Percentiles rank a stretch among this genome's conserved stretches.
These are phyloP conservation scores for Cadophora malorum DNA, from an alignment of 2,329 filamentous ascomycete species.

Conservation along the genomic window DNA sequence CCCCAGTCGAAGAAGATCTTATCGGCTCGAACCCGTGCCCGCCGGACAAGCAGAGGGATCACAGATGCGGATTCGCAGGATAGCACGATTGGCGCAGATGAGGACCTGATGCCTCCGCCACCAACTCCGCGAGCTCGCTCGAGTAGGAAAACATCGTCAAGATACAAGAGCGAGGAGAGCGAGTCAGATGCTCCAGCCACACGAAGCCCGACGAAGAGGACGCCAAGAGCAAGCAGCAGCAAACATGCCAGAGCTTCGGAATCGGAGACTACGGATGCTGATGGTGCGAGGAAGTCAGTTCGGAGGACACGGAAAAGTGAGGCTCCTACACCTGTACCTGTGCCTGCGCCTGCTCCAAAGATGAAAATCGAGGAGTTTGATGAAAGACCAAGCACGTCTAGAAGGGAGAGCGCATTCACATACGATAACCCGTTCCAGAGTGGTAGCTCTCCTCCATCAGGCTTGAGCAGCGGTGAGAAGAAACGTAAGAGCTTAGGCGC, in stretches of 20 bases:
- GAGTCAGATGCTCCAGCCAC: slow-evolving; percentile 53
- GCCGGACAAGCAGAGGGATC: slow-evolving; percentile 88
- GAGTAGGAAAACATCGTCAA: slow-evolving; percentile 59
- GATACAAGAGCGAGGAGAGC: slow-evolving; percentile 57
- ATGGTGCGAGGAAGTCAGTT: slow-evolving; percentile 51
- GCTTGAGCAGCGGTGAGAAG: slow-evolving; percentile 54
- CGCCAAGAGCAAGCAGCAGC: slow-evolving; percentile 56
- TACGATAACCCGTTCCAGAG: slow-evolving; percentile 94
- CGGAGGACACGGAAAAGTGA: slow-evolving; percentile 59
- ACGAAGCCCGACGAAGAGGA: slow-evolving; percentile 59
- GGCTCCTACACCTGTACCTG: slow-evolving; percentile 44
- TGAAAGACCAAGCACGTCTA: slow-evolving; percentile 41
- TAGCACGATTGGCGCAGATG: slow-evolving; percentile 58
- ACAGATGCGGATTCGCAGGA: slow-evolving; percentile 71
- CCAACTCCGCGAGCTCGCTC: slow-evolving; percentile 60
- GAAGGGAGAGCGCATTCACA: slow-evolving; percentile 73
- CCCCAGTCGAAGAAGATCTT: slow-evolving; percentile 81
- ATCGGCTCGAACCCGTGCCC: slow-evolving; percentile 75
- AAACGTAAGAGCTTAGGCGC: slow-evolving; percentile 48
- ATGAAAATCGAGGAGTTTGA: slow-evolving; percentile 62
- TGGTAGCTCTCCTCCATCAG: slow-evolving; percentile 71
- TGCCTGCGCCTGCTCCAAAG: slow-evolving; percentile 39
- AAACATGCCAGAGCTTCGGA: slow-evolving; percentile 61
- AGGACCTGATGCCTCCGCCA: slow-evolving; percentile 58
- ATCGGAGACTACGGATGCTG: slow-evolving; percentile 55